A percentile compares a stretch with the other conserved stretches of the same genome.
Evolutionary conservation across 2,329 filamentous ascomycete genomes (phyloP).

Genomic region (Anisogramma anomala): DNA sequence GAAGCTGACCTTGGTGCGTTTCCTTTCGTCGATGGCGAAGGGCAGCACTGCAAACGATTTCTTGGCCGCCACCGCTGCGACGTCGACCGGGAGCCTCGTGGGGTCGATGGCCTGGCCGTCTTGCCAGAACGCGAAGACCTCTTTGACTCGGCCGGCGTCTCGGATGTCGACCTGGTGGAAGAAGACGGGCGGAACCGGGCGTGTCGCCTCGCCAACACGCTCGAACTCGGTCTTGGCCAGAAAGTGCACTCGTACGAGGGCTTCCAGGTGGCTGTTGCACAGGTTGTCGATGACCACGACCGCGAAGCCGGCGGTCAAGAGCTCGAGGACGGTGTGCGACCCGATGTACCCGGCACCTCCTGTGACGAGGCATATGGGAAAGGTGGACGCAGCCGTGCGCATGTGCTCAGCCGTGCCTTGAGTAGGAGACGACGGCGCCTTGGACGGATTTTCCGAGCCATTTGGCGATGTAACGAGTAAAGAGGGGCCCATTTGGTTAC

Average conservation of each 20-base stretch:
- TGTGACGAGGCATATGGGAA: conserved; percentile 11
- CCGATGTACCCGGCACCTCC: conserved; percentile 12
- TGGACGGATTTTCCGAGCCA: no score
- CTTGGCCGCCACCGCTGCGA: conserved; percentile 7
- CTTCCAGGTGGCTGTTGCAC: conserved; percentile 12
- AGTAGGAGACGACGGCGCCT: neutral
- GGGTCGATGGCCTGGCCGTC: conserved; percentile 4
- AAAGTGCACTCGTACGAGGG: conserved; percentile 9
- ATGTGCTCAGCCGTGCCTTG: neutral
- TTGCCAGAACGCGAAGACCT: conserved; percentile 11
- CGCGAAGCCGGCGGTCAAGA: conserved; percentile 13
- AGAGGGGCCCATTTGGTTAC: no score
- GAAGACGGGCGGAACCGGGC: conserved; percentile 6
- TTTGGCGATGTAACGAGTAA: no score
- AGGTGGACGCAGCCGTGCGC: neutral
- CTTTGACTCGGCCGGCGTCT: conserved; percentile 2
- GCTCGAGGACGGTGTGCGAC: conserved; percentile 11
- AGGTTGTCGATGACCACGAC: conserved; percentile 12
- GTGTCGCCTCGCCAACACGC: conserved; percentile 4
- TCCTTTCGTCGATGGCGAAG: conserved; percentile 5
- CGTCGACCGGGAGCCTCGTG: conserved; percentile 6
- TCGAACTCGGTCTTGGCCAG: conserved; percentile 9
- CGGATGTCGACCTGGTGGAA: conserved; percentile 10
- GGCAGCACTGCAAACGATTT: conserved; percentile 10
- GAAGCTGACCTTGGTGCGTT: conserved; percentile 2